Evolutionary conservation across 2,329 filamentous ascomycete genomes (phyloP).

Genomic region (Arachnomyces sp.): DNA sequence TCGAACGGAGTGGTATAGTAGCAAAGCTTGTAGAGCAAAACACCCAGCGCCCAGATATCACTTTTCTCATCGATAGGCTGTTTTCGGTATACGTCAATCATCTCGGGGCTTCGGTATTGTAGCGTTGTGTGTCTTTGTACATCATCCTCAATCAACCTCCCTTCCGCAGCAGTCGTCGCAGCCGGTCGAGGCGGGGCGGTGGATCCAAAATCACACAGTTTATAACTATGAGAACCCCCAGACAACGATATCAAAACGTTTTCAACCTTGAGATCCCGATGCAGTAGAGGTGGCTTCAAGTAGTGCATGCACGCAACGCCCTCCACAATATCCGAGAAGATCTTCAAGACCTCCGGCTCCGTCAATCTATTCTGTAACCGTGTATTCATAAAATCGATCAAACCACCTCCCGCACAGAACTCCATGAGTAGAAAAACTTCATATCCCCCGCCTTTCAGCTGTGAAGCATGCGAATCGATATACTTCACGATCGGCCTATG

Average conservation of each 20-base stretch:
- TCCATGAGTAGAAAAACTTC: constrained; percentile 99
- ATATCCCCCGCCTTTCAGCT: constrained; percentile 85
- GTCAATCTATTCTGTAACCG: constrained; percentile 91
- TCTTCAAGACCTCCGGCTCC: constrained; percentile 93
- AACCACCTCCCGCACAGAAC: constrained; percentile 83
- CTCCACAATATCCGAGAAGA: constrained; percentile 92
- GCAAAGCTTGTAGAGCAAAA: constrained; percentile 93
- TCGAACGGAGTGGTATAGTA: constrained; percentile 99
- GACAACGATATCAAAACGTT: constrained; percentile 81
- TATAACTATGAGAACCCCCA: constrained; percentile 67
- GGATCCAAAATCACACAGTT: constrained; percentile 96
- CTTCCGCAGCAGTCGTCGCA: constrained; percentile 79
- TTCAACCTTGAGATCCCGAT: constrained; percentile 94
- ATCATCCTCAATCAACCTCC: constrained; percentile 89
- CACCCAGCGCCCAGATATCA: constrained; percentile 94
- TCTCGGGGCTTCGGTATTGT: constrained; percentile 95
- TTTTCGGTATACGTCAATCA: constrained; percentile 96
- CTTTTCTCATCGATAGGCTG: constrained; percentile 97
- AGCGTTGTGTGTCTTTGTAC: constrained; percentile 94
- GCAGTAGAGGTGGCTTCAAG: constrained; percentile 82
- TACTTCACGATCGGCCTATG: constrained; percentile 96
- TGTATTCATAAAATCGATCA: constrained; percentile 99
- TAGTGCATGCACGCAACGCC: constrained; percentile 99
- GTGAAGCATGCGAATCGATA: constrained; percentile 95
- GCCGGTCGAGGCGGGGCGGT: constrained; percentile 76